Evolutionary conservation across 129 eudicot genomes (phyloP).

Genomic region (Lactuca saligna): DNA sequence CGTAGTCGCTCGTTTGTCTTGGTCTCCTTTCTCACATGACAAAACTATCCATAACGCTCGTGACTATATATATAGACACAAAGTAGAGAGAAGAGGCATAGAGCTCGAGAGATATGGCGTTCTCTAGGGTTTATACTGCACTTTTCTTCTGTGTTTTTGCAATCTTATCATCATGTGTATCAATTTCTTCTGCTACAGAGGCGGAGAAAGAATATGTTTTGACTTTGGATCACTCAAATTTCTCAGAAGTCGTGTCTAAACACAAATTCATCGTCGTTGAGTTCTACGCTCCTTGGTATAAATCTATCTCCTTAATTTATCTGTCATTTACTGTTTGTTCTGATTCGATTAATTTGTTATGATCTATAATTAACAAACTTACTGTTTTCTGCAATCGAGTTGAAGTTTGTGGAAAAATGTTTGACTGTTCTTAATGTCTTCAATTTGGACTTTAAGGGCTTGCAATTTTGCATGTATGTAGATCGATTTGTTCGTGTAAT

Average conservation of each 20-base stretch:
- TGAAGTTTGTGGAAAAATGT: conserved; percentile 1
- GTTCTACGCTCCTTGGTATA: conserved; percentile 87
- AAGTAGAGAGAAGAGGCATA: background rate
- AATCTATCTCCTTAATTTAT: background rate
- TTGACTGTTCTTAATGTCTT: conserved; percentile 1
- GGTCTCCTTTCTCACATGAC: conserved; percentile 25
- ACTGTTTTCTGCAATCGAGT: conserved; percentile 1
- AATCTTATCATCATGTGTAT: conserved; percentile 10
- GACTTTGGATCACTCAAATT: conserved; percentile 70
- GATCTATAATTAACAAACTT: background rate
- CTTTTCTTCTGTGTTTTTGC: conserved; percentile 12
- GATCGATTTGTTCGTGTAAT: conserved; percentile 10
- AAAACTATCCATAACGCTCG: conserved; percentile 25
- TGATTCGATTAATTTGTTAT: background rate
- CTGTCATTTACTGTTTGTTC: background rate
- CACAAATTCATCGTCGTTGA: conserved; percentile 72
- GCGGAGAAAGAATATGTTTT: conserved; percentile 50
- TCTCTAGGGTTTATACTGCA: conserved; percentile 28
- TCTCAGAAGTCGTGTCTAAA: conserved; percentile 45
- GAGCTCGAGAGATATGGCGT: conserved; percentile 31
- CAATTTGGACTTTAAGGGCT: background rate
- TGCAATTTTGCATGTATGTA: conserved; percentile 13
- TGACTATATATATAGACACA: conserved; percentile 20
- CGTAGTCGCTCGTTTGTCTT: conserved; percentile 15
- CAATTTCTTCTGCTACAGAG: conserved; percentile 28